phyloP scores from a whole-genome alignment of 78 protist species.

The Polysphondylium violaceum region DNA sequence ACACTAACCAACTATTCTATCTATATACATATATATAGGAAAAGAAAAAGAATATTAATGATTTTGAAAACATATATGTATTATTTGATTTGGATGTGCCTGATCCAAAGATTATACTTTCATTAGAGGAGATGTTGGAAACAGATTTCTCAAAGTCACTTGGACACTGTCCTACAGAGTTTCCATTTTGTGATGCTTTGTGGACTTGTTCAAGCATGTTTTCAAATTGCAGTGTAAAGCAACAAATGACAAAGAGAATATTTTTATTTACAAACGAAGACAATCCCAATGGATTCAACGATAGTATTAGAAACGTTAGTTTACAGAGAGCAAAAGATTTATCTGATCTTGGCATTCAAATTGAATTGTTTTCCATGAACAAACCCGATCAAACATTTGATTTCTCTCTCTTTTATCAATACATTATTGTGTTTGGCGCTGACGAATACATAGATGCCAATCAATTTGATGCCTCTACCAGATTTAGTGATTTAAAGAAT shows the following conservation, averaged over 20 bases:
- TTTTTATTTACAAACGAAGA: slow-evolving; percentile 83
- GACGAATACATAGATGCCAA: slow-evolving; percentile 40
- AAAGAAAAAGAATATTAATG: slow-evolving; percentile 83
- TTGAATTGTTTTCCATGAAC: slow-evolving; percentile 82
- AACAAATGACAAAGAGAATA: slow-evolving; percentile 57
- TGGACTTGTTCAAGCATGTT: slow-evolving; percentile 89
- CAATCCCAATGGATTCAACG: slow-evolving; percentile 65
- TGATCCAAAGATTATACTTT: slow-evolving; percentile 80
- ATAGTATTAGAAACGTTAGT: slow-evolving; percentile 6
- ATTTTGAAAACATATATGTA: slow-evolving; percentile 85
- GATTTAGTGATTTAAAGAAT: slow-evolving; percentile 26
- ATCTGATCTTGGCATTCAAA: slow-evolving; percentile 78
- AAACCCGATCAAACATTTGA: slow-evolving; percentile 53
- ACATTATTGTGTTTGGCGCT: slow-evolving; percentile 40
- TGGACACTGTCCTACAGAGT: slow-evolving; percentile 28
- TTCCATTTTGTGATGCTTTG: slow-evolving; percentile 82
- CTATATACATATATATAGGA: slow-evolving; percentile 10
- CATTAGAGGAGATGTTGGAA: slow-evolving; percentile 64
- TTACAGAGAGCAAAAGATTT: slow-evolving; percentile 81
- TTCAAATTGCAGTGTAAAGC: slow-evolving; percentile 41
- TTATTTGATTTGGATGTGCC: slow-evolving; percentile 82
- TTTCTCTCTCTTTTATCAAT: slow-evolving; percentile 49
- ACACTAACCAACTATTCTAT: neutral
- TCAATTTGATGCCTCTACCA: slow-evolving; percentile 59
- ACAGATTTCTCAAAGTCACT: slow-evolving; percentile 20